Percentiles rank a stretch among this genome's conserved stretches.
phyloP scores from a whole-genome alignment of 192 early-diverging fungal genomes.

The Podila horticola region DNA sequence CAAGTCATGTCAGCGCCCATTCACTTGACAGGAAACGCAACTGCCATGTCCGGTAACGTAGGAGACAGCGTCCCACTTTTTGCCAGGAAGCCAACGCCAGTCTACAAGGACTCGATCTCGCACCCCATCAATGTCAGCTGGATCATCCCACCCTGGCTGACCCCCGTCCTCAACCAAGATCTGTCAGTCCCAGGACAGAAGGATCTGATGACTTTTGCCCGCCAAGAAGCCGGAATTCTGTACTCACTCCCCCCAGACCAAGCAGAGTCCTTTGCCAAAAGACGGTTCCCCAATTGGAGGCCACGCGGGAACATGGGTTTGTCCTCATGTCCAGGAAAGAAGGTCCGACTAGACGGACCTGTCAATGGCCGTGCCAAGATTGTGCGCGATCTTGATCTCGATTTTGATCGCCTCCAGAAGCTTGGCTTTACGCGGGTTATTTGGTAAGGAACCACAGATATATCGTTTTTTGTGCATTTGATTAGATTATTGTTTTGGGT shows the following conservation, averaged over 20 bases:
- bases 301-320: slow-evolving; percentile 72
- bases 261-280: slow-evolving; percentile 17
- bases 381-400: slow-evolving; percentile 75
- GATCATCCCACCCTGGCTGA: slow-evolving; percentile 50
- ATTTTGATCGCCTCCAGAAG: slow-evolving; percentile 70
- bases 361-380: slow-evolving; percentile 76
- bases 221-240: slow-evolving; percentile 28
- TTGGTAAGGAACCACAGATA: slow-evolving; percentile 57
- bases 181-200: slow-evolving; percentile 21
- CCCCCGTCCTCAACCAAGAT: slow-evolving; percentile 31
- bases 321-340: slow-evolving; percentile 83
- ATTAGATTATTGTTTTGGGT: background rate
- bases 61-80: background rate
- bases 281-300: slow-evolving; percentile 24
- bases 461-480: background rate
- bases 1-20: background rate
- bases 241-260: slow-evolving; percentile 11
- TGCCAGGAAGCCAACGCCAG: slow-evolving; percentile 14
- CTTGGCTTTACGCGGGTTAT: slow-evolving; percentile 69
- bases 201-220: slow-evolving; percentile 26
- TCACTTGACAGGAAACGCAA: background rate
- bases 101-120: slow-evolving; percentile 47
- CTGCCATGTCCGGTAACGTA: slow-evolving; percentile 2
- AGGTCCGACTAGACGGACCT: slow-evolving; percentile 76
- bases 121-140: slow-evolving; percentile 52